Evolutionary conservation across 2,329 filamentous ascomycete genomes (phyloP).

Genomic region (Clonostachys rhizophaga): DNA sequence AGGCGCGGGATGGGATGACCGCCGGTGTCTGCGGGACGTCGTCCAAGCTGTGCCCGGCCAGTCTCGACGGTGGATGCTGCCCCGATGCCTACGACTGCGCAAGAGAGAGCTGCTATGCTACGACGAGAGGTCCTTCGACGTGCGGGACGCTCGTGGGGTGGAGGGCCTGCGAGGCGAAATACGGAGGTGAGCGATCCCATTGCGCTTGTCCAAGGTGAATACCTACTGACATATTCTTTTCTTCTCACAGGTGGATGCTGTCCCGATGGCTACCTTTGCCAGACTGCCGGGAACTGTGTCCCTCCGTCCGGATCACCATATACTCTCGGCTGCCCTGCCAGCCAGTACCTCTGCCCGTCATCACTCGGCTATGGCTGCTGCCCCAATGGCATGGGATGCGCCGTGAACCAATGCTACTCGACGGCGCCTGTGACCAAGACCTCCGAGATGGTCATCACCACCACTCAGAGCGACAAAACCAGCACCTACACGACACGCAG

Average conservation of each 20-base stretch:
- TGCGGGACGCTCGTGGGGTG: constrained; percentile 28
- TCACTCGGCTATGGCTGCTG: constrained; percentile 51
- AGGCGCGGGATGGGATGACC: constrained; percentile 7
- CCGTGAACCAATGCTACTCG: constrained; percentile 38
- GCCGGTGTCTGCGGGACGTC: constrained; percentile 13
- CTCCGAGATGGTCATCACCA: constrained; percentile 36
- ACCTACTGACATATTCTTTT: no score
- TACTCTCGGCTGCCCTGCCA: constrained; percentile 34
- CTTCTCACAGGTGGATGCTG: constrained; percentile 33
- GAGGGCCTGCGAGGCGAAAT: constrained; percentile 30
- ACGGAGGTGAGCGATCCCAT: constrained; percentile 21
- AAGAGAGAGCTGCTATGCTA: constrained; percentile 39
- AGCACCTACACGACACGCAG: constrained; percentile 32
- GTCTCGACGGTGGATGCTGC: constrained; percentile 40
- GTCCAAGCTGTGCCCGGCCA: constrained; percentile 26
- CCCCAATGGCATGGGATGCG: constrained; percentile 42
- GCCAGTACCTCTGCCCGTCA: constrained; percentile 42
- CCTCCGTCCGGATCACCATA: constrained; percentile 34
- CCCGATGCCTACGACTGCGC: constrained; percentile 43
- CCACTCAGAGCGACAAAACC: constrained; percentile 30
- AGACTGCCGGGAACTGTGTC: constrained; percentile 28
- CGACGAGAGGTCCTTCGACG: constrained; percentile 33
- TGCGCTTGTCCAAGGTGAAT: constrained; percentile 2
- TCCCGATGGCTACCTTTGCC: constrained; percentile 38
- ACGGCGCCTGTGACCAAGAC: constrained; percentile 39